phyloP scores from a whole-genome alignment of 768 basidiomycete species.

The Russula dissimulans region DNA sequence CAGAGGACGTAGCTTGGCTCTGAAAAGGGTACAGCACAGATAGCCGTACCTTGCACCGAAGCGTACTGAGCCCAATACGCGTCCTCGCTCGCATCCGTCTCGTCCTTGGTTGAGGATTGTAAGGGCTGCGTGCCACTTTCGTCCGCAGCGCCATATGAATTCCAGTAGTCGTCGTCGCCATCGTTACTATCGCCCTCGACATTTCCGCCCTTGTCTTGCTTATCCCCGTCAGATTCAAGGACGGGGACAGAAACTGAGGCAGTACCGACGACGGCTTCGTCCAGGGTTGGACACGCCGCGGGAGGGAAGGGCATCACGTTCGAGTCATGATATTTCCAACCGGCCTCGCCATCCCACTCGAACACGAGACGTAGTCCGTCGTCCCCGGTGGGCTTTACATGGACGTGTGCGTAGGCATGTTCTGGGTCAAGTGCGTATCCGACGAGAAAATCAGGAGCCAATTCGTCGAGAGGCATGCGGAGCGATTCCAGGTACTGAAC shows the following conservation, averaged over 20 bases:
- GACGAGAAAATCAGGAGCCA: constrained; percentile 39
- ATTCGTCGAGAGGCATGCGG: constrained; percentile 25
- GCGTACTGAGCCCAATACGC: constrained; percentile 75
- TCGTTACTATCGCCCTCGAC: constrained; percentile 30
- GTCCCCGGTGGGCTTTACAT: constrained; percentile 30
- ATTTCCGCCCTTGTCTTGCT: constrained; percentile 21
- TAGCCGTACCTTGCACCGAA: constrained; percentile 49
- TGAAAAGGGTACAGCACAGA: not conserved
- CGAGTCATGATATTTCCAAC: constrained; percentile 67
- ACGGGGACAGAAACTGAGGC: not conserved
- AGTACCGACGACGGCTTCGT: constrained; percentile 23
- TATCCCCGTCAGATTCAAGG: not conserved
- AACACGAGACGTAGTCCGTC: constrained; percentile 53
- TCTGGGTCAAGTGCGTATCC: constrained; percentile 23
- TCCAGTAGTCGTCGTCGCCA: constrained; percentile 56
- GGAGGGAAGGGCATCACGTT: constrained; percentile 64
- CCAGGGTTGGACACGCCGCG: constrained; percentile 25
- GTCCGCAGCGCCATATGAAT: constrained; percentile 43
- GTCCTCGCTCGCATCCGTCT: constrained; percentile 35
- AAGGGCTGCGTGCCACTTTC: constrained; percentile 24
- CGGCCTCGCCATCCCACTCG: constrained; percentile 45
- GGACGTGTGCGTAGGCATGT: constrained; percentile 17
- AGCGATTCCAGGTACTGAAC: constrained; percentile 39
- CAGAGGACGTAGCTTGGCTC: not conserved
- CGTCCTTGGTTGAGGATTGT: constrained; percentile 21